A percentile compares a stretch with the other conserved stretches of the same genome.
Conservation (phyloP, 2,329 filamentous ascomycete genomes). For the Penicillium concentricum region DNA sequence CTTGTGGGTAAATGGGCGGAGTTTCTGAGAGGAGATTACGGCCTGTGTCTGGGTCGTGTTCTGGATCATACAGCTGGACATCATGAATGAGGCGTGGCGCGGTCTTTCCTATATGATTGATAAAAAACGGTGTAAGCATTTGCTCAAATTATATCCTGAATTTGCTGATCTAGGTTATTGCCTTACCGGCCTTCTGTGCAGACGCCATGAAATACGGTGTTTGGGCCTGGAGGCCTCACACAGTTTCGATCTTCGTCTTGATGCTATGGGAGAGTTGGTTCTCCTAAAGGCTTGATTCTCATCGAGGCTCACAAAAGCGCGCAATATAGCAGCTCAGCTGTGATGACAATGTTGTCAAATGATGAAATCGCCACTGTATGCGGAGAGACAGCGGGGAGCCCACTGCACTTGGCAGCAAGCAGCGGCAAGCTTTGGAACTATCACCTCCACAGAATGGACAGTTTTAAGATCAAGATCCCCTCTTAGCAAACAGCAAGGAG, state of each 20-base stretch:
- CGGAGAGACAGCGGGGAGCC: constrained; percentile 30
- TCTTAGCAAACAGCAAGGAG: background rate
- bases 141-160: background rate
- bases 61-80: constrained; percentile 45
- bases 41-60: constrained; percentile 44
- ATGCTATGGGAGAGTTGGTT: background rate
- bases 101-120: constrained; percentile 47
- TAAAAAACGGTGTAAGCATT: background rate
- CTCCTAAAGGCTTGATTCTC: background rate
- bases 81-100: constrained; percentile 51
- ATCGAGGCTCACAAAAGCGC: constrained; percentile 2
- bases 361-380: constrained; percentile 14
- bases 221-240: background rate
- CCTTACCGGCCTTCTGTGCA: constrained; percentile 35
- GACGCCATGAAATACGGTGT: constrained; percentile 30
- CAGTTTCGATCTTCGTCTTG: background rate
- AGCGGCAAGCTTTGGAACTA: constrained; percentile 20
- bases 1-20: constrained; percentile 51
- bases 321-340: background rate
- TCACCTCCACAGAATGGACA: background rate
- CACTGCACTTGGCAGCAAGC: constrained; percentile 22
- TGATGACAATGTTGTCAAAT: constrained; percentile 4
- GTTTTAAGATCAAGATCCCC: background rate
- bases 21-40: constrained; percentile 59
- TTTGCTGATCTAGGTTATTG: background rate